Evolutionary conservation across 1,284 basidiomycete genomes (phyloP), one percentile per base, ranked within the genome.

Genomic region (Microbotryum intermedium): DNA sequence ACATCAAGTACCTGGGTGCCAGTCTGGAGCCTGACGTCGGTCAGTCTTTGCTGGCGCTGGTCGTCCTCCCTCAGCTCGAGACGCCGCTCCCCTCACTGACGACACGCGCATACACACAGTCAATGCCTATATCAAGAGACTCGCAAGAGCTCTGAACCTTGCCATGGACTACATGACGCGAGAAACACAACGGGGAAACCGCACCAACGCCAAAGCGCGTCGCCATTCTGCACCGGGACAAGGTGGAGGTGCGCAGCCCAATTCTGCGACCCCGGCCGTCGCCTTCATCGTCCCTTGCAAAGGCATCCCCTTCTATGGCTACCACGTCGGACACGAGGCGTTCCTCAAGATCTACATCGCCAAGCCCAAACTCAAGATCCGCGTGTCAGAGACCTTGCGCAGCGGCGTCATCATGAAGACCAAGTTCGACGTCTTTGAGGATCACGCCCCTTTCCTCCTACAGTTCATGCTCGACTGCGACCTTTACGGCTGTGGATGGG

Each of bases 381-480:
- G 88, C 23, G 81, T 85, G 18, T 81, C 83, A 43, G 83, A 87
- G 21, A 82, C 93, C 58, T 74, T 95, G 58, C 83, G 85, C 61
- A 86, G 87, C 23, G 90, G 88, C 25, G 83, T 83, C 6, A 81
- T 95, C 46, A 85, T 94, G 82, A 79, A 81, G 34, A 84, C 83
- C 71, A 82, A 82, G 51, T 88, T 88, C 76, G 80, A 83, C 69
- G 80, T 86, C 8, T 95, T 86, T 74, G 94, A 98, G 75, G 87
- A 86, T 63, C 94, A 98, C 76, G 80, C 97, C 70, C 87, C 83
- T 71, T 97, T 86, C 73, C 78, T 84, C 48, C 79, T 97, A 26
- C 93, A 97, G 75, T 97, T 97, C 77, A 83, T 97, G 82, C 87
- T 87, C 73, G 94, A 98, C 76, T 93, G 90, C 74, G 91, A 91